Evolutionary conservation across 148 eudicot genomes (phyloP).

Genomic region (Pharnaceum exiguum): DNA sequence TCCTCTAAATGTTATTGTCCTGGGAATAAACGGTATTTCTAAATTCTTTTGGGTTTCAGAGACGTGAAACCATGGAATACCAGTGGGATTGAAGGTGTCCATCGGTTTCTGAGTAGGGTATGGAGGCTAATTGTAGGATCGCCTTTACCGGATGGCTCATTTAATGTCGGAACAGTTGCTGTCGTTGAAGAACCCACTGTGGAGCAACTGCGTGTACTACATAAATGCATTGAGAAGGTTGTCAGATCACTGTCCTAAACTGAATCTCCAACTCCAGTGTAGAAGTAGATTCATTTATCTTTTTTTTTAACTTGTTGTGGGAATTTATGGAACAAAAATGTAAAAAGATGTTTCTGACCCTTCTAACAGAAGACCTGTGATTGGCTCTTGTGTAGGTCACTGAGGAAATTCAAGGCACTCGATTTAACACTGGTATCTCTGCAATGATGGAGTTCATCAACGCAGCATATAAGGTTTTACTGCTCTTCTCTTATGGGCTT

Average conservation of each 20-base stretch:
- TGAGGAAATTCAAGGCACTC: conserved; percentile 85
- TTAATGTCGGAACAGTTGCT: conserved; percentile 53
- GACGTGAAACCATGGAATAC: conserved; percentile 95
- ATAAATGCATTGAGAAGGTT: conserved; percentile 91
- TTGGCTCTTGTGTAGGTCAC: conserved; percentile 50
- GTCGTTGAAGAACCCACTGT: conserved; percentile 58
- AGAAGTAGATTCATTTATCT: not conserved
- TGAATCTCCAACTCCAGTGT: not conserved
- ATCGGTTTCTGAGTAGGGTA: conserved; percentile 85
- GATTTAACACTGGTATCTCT: conserved; percentile 97
- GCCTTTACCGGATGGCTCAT: conserved; percentile 66
- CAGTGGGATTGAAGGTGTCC: conserved; percentile 96
- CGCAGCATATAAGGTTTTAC: conserved; percentile 83
- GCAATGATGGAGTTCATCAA: conserved; percentile 99
- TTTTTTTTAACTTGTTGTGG: not conserved
- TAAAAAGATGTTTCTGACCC: not conserved
- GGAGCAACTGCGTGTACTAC: conserved; percentile 79
- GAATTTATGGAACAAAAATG: not conserved
- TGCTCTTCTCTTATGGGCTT: not conserved
- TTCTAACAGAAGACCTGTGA: not conserved
- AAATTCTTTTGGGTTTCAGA: conserved; percentile 31
- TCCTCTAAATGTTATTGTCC: not conserved
- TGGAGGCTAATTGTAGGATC: conserved; percentile 92
- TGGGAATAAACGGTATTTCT: not conserved
- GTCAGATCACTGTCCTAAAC: not conserved